Evolutionary conservation across 768 basidiomycete species (phyloP), one percentile per base, ranked within the genome.

Genomic region (Collybiopsis confluens): DNA sequence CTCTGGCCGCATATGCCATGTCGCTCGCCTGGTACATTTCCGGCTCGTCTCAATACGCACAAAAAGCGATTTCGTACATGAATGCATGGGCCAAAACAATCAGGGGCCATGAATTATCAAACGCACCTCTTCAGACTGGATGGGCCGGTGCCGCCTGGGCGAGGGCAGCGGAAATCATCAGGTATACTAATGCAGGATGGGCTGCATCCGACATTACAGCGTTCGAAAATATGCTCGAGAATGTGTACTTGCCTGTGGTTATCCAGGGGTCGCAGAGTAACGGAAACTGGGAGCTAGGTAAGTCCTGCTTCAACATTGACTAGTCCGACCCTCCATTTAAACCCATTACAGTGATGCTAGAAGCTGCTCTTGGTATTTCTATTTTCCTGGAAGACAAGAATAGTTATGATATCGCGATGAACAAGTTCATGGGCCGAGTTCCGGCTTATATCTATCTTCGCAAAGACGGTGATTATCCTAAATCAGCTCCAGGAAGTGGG

Each of bases 81-180:
- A 54, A 54, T 26, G 54, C 54, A 15, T 54, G 54, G 54, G 54
- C 54, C 6, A 48, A 48, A 21, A 54, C 44, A 23, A 54, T 54
- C 45, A 54, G 48, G 36, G 8, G 6, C 9, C 54, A 54, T 45
- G 40, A 43, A 16, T 28, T 45, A 18, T 54, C 54, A 4, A 54
- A 54, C 20, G 54, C 54, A 20, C 54, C 54, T 3, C 21, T 54
- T 43, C 54, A 54, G 40, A 54, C 54, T 11, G 54, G 54, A n/a
- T 54, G 54, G 54, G 46, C 45, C 13, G 54, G 45, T 21, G 54
- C 54, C 23, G 21, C 33, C 21, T 54, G 54, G 54, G 33, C 54
- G 21, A 18, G 54, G 23, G 54, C 54, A 18, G 54, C 33, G 24
- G 54, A 54, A 35, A 47, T 54, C 33, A 47, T 54, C 26, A 47